Evolutionary conservation across 2,329 filamentous ascomycete species (phyloP).

Genomic region (Sarocladiaceae sp.): DNA sequence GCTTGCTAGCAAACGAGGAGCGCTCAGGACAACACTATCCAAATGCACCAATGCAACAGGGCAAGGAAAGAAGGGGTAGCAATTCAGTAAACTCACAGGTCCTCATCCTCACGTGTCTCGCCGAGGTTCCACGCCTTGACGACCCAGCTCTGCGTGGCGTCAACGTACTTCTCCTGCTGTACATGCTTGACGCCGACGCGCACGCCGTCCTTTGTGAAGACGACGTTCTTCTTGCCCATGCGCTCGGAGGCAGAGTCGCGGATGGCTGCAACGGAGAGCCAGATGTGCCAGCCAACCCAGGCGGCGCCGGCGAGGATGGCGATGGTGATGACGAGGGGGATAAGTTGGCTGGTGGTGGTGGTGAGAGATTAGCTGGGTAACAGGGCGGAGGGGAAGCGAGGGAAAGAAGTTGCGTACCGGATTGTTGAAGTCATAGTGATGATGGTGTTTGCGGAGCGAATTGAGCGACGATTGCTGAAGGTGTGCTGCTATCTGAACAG

Average conservation of each 20-base stretch:
- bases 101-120: conserved; percentile 18
- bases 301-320: conserved; percentile 53
- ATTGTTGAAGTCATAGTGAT: conserved; percentile 11
- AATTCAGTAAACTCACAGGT: conserved; percentile 14
- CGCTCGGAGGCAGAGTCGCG: conserved; percentile 58
- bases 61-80: not conserved
- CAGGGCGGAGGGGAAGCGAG: not conserved
- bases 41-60: not conserved
- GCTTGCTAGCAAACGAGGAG: no score
- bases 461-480: not conserved
- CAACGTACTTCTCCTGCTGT: conserved; percentile 64
- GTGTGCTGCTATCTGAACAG: not conserved
- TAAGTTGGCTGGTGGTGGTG: conserved; percentile 42
- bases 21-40: no score
- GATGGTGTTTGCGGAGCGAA: not conserved
- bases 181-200: conserved; percentile 65
- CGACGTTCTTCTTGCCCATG: conserved; percentile 70
- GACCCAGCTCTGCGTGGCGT: conserved; percentile 63
- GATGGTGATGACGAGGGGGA: conserved; percentile 63
- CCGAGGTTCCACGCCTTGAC: conserved; percentile 61
- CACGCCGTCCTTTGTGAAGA: conserved; percentile 69
- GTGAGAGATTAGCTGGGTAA: conserved; percentile 8
- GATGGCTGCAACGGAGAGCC: conserved; percentile 60
- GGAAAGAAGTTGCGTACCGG: conserved; percentile 14
- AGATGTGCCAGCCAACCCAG: conserved; percentile 68